A percentile compares a stretch with the other conserved stretches of the same genome.
These are phyloP conservation scores for Talaromyces proteolyticus DNA, from an alignment of 495 filamentous ascomycete species.

Conservation along the genomic window DNA sequence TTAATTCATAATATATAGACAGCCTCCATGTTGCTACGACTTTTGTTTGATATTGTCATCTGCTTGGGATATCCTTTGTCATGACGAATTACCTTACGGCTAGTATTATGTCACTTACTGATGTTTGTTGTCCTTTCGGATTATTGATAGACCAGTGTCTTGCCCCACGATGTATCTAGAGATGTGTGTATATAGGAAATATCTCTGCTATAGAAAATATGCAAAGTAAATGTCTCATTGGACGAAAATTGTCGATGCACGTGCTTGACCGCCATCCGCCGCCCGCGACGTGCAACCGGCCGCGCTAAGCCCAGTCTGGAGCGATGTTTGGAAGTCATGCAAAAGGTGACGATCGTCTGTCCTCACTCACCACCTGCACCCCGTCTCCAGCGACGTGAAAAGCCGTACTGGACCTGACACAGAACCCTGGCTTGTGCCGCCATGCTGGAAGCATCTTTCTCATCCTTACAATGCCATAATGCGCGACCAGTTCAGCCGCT, in stretches of 20 bases:
- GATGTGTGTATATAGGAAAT: background rate
- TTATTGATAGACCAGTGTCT: background rate
- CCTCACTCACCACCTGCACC: background rate
- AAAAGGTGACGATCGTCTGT: background rate
- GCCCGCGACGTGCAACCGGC: background rate
- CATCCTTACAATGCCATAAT: conserved; percentile 37
- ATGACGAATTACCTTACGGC: background rate
- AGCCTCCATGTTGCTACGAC: conserved; percentile 3
- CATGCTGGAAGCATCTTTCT: conserved; percentile 29
- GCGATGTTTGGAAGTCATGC: background rate
- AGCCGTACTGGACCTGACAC: background rate
- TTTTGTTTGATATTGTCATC: background rate
- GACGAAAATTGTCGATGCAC: background rate
- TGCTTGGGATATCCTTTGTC: conserved; percentile 4
- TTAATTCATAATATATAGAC: no score
- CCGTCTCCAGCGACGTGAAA: background rate
- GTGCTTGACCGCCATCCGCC: no score
- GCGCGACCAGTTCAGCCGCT: conserved; percentile 22
- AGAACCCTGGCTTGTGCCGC: background rate
- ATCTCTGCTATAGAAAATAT: background rate
- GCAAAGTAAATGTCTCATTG: background rate
- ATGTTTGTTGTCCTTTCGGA: background rate
- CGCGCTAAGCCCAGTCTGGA: background rate
- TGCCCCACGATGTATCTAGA: background rate
- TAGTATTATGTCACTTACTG: background rate